Evolutionary conservation across 371 early-diverging fungal species (phyloP), one percentile per base, ranked within the genome.

Genomic region (Chytridiales sp.): DNA sequence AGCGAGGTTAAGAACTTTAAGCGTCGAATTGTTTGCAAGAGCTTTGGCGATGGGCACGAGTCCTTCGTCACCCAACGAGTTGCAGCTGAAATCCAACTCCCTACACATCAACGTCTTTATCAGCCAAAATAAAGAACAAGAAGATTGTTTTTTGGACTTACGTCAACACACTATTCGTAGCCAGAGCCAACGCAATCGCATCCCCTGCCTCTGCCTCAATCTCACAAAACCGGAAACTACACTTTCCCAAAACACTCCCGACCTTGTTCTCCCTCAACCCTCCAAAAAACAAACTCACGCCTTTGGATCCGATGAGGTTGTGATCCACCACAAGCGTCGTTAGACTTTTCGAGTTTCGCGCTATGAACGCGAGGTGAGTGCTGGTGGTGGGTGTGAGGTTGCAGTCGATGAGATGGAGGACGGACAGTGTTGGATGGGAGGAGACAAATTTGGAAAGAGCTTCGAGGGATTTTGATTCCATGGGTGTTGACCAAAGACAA

Each of bases 351-450:
- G 63, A 36, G 4, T 38, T 44, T 6, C 41, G 36, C 13, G 27
- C 21, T 6, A 72, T 58, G 21, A 24, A 29, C 19, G 27, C n/a
- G 5, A 72, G 11, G 40, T 56, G 56, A 4, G 32, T 24, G 29
- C 64, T 44, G 44, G 48, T 64, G 8, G 34, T 24, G 0, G 63
- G 30, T 4, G 62, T 66, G 35, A 72, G 49, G 19, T 48, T 47
- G 56, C 73, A 72, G 55, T 68, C 69, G 34, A 72, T 65, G 13
- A 72, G 64, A 31, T 72, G 68, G 9, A 72, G 61, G 24, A 61
- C 61, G 6, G 65, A 22, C 1, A 72, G 44, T 4, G 55, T 55
- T 19, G 66, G 69, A 48, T 68, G 73, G 3, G 47, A 8, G 24
- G 39, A 19, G n/a, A 66, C 38, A 43, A 72, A 56, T 30, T 62